Conservation (phyloP, 192 early-diverging fungal species). For the Coemansia sp. region DNA sequence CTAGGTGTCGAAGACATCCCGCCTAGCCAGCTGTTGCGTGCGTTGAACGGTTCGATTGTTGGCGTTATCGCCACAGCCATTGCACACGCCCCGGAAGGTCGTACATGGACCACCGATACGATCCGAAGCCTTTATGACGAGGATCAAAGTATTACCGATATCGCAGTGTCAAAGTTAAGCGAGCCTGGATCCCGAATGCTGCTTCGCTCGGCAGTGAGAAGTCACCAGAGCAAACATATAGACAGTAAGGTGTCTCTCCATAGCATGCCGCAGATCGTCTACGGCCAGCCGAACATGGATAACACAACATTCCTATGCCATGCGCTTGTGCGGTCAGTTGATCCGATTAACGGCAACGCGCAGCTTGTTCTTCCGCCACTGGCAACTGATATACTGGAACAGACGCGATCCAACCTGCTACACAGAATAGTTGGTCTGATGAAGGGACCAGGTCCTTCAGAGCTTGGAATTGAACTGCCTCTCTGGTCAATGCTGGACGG, state of each 20-base stretch:
- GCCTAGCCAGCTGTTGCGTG: constrained; percentile 72
- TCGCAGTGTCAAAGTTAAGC: constrained; percentile 31
- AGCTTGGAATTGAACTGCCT: constrained; percentile 36
- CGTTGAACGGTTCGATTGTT: constrained; percentile 83
- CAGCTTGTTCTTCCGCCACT: constrained; percentile 60
- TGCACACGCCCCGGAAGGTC: constrained; percentile 20
- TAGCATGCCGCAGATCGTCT: constrained; percentile 44
- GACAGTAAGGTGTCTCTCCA: background rate
- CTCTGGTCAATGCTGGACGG: constrained; percentile 41
- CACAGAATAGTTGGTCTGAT: constrained; percentile 38
- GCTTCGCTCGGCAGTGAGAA: constrained; percentile 2
- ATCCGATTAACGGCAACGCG: constrained; percentile 55
- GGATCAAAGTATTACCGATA: constrained; percentile 26
- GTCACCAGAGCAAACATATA: background rate
- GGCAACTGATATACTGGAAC: background rate
- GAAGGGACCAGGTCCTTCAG: constrained; percentile 37
- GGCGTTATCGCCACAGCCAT: constrained; percentile 61
- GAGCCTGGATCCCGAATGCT: constrained; percentile 32
- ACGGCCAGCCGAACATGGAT: constrained; percentile 35
- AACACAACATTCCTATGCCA: constrained; percentile 62
- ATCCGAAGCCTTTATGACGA: constrained; percentile 21
- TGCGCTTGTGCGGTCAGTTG: constrained; percentile 67
- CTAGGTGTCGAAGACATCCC: constrained; percentile 75
- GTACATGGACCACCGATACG: constrained; percentile 33
- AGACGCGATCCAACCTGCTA: constrained; percentile 3